Evolutionary conservation across 257 asterid species (phyloP), one percentile per base, ranked within the genome.

Genomic region (Hygrophila difformis): DNA sequence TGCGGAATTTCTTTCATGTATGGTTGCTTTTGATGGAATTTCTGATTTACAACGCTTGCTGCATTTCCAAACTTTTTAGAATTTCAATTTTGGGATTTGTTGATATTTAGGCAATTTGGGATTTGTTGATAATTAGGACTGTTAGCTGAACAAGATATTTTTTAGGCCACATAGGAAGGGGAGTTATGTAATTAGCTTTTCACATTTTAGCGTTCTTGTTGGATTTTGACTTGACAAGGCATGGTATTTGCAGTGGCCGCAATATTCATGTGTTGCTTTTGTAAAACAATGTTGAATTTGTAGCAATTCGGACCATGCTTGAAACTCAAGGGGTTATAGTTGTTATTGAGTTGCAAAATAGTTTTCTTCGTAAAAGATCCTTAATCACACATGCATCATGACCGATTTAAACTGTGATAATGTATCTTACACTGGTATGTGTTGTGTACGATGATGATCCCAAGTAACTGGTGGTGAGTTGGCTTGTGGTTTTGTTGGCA

Each of bases 51-150:
- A 17, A 17, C 17, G 3, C 42, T 28, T 33, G 4, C 31, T 2
- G 54, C 21, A 43, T 59, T 39, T 40, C 26, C 44, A 38, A 20
- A 46, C 39, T 28, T 52, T 9, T 11, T 12, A 19, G 33, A 44
- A 47, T 23, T 18, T 22, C 0, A 22, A 8, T 41, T 15, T 12
- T 43, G 33, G 19, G 31, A 21, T 20, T 39, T 34, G 36, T n/a
- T n/a, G n/a, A n/a, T n/a, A n/a, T n/a, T n/a, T n/a, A n/a, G n/a
- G n/a, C n/a, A n/a, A n/a, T n/a, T 62, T 8, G 28, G 6, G 12
- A 22, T 37, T 18, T 24, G 51, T 12, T 13, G 35, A 39, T 21
- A 43, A 33, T 19, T 23, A 8, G 6, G 8, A 12, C 12, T 53
- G 19, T 50, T 2, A 38, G 46, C 40, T 44, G 39, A 44, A 20